phyloP scores from a whole-genome alignment of 2,329 filamentous ascomycete species.

The Parasarocladium wereldwijsianum region DNA sequence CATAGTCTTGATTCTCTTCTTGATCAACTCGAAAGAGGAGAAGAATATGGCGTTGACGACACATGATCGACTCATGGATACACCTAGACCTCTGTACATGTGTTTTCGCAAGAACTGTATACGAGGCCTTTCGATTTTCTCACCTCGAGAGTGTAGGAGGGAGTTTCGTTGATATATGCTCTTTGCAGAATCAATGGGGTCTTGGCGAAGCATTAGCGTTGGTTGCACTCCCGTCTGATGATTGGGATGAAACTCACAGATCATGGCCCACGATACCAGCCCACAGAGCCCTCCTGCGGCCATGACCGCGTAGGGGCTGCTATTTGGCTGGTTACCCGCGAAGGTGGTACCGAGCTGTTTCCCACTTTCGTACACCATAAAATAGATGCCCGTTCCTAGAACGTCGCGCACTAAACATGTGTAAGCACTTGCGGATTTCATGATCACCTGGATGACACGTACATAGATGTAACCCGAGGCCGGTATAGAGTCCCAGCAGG shows the following conservation, averaged over 20 bases:
- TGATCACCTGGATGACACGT: too few species aligned
- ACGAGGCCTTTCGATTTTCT: constrained; percentile 50
- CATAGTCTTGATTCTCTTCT: constrained; percentile 47
- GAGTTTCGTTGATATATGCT: constrained; percentile 76
- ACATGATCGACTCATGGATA: constrained; percentile 71
- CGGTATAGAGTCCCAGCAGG: constrained; percentile 61
- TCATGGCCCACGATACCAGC: constrained; percentile 67
- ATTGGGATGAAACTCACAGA: constrained; percentile 38
- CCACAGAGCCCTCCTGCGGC: constrained; percentile 69
- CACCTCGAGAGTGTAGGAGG: constrained; percentile 52
- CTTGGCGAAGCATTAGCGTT: too few species aligned
- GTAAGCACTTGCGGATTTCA: too few species aligned
- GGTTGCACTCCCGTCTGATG: too few species aligned
- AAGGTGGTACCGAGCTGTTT: constrained; percentile 71
- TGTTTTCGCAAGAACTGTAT: constrained; percentile 64
- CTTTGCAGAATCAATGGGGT: constrained; percentile 69
- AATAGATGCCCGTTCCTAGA: constrained; percentile 72
- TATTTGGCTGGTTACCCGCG: constrained; percentile 55
- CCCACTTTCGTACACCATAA: constrained; percentile 76
- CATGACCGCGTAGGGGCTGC: constrained; percentile 64
- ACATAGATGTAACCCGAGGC: constrained; percentile 66
- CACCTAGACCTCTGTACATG: constrained; percentile 72
- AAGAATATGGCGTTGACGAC: constrained; percentile 84
- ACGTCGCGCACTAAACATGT: constrained; percentile 67
- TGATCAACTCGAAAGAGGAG: constrained; percentile 72